Conservation (phyloP, 2,329 filamentous ascomycete species). For the Botrytis medusae region DNA sequence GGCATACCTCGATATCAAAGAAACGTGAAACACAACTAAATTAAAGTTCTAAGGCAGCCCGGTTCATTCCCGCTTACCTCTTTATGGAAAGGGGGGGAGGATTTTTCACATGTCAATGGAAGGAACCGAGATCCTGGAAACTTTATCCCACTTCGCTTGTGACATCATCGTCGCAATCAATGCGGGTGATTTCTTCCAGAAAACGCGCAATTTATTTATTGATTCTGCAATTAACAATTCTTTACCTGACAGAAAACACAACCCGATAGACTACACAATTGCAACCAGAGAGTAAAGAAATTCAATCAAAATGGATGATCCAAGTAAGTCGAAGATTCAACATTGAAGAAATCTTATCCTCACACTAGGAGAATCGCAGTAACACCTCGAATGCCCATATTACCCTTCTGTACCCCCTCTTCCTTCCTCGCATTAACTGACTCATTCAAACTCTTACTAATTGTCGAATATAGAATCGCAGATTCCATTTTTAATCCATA, state of each 20-base stretch:
- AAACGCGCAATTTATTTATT: background rate
- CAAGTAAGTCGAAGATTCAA: slow-evolving; percentile 40
- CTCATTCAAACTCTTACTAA: background rate
- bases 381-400: background rate
- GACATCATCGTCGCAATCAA: slow-evolving; percentile 10
- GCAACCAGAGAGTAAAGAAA: background rate
- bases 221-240: background rate
- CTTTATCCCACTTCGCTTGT: background rate
- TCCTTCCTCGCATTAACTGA: background rate
- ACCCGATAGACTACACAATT: background rate
- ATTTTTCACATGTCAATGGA: slow-evolving; percentile 19
- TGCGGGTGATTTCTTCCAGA: background rate
- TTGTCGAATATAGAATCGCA: slow-evolving; percentile 49
- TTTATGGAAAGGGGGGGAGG: background rate
- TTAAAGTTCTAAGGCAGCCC: background rate
- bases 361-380: background rate
- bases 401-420: background rate
- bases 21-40: background rate
- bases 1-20: background rate
- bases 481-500: slow-evolving; percentile 64
- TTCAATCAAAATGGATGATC: slow-evolving; percentile 44
- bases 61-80: background rate
- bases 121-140: slow-evolving; percentile 12
- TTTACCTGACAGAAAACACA: background rate
- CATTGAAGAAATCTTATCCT: background rate